Evolutionary conservation across 164 flowering plant genomes (phyloP), one percentile per base, ranked within the genome.

Genomic region (Aristolochia fimbriata): DNA sequence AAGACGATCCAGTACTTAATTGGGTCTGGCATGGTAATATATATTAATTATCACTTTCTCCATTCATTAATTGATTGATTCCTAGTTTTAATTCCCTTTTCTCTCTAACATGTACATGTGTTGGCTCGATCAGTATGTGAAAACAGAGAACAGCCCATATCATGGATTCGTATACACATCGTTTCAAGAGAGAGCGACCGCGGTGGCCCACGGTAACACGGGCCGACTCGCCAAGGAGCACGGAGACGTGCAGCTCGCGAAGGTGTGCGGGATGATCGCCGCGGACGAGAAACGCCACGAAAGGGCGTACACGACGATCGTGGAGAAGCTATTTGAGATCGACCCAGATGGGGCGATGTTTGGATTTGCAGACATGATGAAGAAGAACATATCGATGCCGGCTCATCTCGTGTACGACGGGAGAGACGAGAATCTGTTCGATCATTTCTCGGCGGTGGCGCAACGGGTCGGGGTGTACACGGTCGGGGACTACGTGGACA

Each of bases 201-300:
- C 78, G 58, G 69, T 85, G 58, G 83, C 91, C 21, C 88, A 83
- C 61, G 91, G 91, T 21, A 85, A 83, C 81, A 85, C 88, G 3
- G 85, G 79, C 13, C 61, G 81, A 62, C 81, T 21, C 27, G 85
- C 85, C 21, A 77, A 77, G 73, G 79, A 80, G 47, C 68, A 80
- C 25, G 88, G 91, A 43, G 86, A 83, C 76, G 3, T 78, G 23
- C 78, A 83, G 60, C 65, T 85, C 63, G 91, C 91, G 21, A 83
- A 83, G 61, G 74, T 85, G 16, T 85, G 88, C 64, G 92, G 92
- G n/a, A 81, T 62, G 12, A 83, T 85, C 48, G 92, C 92, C 8
- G 59, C 92, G 0, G 86, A 85, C 53, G 88, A 85, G 74, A 85
- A 75, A 71, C 84, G 91, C 50, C 91, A 85, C 41, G 91, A 85